Conservation (phyloP, 129 eudicot genomes). For the Oenanthe sinensis region DNA sequence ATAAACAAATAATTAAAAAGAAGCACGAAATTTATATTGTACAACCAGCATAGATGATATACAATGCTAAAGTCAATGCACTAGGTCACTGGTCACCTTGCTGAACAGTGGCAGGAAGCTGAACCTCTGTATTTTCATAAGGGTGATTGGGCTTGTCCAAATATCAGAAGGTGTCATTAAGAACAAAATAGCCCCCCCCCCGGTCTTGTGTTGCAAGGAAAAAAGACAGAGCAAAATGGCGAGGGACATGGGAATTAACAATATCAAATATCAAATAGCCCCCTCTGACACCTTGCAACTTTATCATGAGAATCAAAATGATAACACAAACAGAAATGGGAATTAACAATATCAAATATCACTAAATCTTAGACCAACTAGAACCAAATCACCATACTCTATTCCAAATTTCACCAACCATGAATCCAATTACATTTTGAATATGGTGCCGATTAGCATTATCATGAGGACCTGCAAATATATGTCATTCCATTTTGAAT, state of each 20-base stretch:
- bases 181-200: conserved; percentile 68
- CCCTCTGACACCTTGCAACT: too few relatives aligned
- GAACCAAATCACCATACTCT: too few relatives aligned
- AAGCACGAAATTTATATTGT: background rate
- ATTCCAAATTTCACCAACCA: too few relatives aligned
- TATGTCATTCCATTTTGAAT: conserved; percentile 14
- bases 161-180: conserved; percentile 77
- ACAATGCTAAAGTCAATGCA: background rate
- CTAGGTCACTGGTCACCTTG: conserved; percentile 34
- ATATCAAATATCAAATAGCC: too few relatives aligned
- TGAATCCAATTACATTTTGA: too few relatives aligned
- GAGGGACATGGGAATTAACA: too few relatives aligned
- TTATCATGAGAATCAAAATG: too few relatives aligned
- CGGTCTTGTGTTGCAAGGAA: conserved; percentile 93
- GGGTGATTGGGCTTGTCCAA: conserved; percentile 26
- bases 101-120: conserved; percentile 29
- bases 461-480: conserved; percentile 74
- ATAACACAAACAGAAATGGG: too few relatives aligned
- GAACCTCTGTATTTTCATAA: conserved; percentile 27
- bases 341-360: too few relatives aligned
- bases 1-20: background rate
- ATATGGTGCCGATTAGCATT: conserved; percentile 74
- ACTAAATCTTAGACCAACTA: too few relatives aligned
- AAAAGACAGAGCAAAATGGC: conserved; percentile 63
- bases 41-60: background rate